phyloP scores from a whole-genome alignment of 371 early-diverging fungal species.

The Syncephalis plumigaleata region DNA sequence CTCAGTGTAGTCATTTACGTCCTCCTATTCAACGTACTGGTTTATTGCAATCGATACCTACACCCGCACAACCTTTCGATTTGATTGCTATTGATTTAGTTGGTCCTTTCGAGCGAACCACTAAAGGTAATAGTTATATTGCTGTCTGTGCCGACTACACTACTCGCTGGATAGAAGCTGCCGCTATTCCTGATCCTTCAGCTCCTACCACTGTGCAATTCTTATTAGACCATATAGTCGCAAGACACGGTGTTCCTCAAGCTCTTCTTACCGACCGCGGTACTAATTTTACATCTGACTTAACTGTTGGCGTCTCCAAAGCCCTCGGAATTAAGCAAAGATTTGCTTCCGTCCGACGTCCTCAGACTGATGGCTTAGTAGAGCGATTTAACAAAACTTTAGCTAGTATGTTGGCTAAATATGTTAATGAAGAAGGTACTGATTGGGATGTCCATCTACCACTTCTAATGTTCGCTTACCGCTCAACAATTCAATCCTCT shows the following conservation, averaged over 20 bases:
- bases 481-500: background rate
- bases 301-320: constrained; percentile 2
- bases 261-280: constrained; percentile 10
- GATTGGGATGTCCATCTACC: constrained; percentile 2
- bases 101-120: constrained; percentile 2
- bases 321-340: constrained; percentile 7
- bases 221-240: background rate
- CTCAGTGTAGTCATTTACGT: background rate
- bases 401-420: constrained; percentile 1
- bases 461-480: constrained; percentile 1
- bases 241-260: constrained; percentile 7
- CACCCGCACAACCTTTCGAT: background rate
- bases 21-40: constrained; percentile 1
- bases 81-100: constrained; percentile 3
- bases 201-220: background rate
- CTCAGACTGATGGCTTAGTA: constrained; percentile 14
- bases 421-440: background rate
- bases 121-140: background rate
- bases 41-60: background rate
- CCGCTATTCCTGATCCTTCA: background rate
- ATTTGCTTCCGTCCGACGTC: constrained; percentile 10
- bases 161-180: constrained; percentile 4
- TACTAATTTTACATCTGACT: constrained; percentile 7
- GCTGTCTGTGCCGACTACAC: constrained; percentile 4
- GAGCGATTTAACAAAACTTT: constrained; percentile 15